phyloP scores from a whole-genome alignment of 805 yeast species.

The Pichia manshurica region DNA sequence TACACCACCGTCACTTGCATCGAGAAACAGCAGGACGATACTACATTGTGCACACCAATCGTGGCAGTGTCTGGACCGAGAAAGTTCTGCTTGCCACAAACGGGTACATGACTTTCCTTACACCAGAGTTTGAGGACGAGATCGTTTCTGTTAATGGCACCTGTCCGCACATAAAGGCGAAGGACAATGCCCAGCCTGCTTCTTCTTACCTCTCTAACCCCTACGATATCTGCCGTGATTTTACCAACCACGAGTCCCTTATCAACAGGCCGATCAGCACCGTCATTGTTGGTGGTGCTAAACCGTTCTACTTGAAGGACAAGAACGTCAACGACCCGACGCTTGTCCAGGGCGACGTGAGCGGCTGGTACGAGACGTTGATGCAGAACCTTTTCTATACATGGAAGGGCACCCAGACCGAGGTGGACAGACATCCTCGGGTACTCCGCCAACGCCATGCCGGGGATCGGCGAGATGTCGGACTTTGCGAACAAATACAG shows the following conservation, averaged over 20 bases:
- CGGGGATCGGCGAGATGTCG: constrained; percentile 39
- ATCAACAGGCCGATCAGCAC: constrained; percentile 34
- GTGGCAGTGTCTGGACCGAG: constrained; percentile 21
- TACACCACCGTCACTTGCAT: constrained; percentile 33
- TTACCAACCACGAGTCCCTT: constrained; percentile 22
- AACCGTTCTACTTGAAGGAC: constrained; percentile 7
- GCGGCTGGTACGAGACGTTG: constrained; percentile 25
- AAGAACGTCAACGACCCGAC: constrained; percentile 32
- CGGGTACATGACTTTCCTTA: constrained; percentile 24
- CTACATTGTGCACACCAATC: constrained; percentile 27
- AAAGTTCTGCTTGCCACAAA: constrained; percentile 34
- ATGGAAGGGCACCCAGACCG: constrained; percentile 20
- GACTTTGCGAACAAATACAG: constrained; percentile 30
- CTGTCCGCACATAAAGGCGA: constrained; percentile 25
- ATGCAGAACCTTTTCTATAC: constrained; percentile 28
- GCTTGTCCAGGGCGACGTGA: constrained; percentile 21
- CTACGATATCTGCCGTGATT: constrained; percentile 25
- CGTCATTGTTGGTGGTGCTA: constrained; percentile 33
- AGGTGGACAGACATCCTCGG: constrained; percentile 45
- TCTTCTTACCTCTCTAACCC: constrained; percentile 34
- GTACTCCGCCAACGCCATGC: constrained; percentile 36
- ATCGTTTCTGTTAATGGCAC: constrained; percentile 33
- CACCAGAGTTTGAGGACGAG: constrained; percentile 21
- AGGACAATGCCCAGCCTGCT: constrained; percentile 10
- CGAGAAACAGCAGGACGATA: constrained; percentile 18